Percentiles rank a stretch among this genome's conserved stretches.
Evolutionary conservation across 2,329 filamentous ascomycete genomes (phyloP).

Genomic region (Pseudomassariella vexata): DNA sequence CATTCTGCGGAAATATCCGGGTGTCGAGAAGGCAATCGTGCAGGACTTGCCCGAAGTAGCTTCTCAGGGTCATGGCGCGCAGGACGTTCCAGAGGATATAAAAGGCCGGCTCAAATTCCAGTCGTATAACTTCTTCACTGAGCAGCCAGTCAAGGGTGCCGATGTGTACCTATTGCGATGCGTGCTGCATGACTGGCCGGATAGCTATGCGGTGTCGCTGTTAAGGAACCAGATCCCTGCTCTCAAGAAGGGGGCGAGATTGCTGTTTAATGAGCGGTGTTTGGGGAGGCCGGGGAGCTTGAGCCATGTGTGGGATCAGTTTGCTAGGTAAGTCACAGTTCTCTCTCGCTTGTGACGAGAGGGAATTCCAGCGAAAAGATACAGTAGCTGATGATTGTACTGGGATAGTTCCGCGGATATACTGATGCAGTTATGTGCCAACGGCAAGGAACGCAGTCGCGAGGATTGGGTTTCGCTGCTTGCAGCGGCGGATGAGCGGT

Average conservation of each 20-base stretch:
- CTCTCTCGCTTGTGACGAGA: no score
- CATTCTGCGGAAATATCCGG: constrained; percentile 6
- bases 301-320: constrained; percentile 7
- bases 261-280: constrained; percentile 13
- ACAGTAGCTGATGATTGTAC: no score
- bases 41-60: constrained; percentile 10
- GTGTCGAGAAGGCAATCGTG: constrained; percentile 10
- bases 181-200: constrained; percentile 14
- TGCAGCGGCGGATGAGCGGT: constrained; percentile 8
- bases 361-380: no score
- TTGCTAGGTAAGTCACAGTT: constrained; percentile 5
- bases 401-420: constrained; percentile 11
- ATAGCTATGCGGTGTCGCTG: constrained; percentile 10
- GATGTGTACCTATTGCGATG: constrained; percentile 13
- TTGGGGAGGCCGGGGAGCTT: constrained; percentile 4
- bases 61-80: constrained; percentile 1
- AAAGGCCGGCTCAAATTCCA: constrained; percentile 7
- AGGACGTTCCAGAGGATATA: background rate
- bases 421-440: constrained; percentile 10
- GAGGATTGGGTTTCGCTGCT: constrained; percentile 11
- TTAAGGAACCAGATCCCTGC: constrained; percentile 11
- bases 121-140: constrained; percentile 11
- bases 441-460: constrained; percentile 10
- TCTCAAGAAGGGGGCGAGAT: constrained; percentile 10
- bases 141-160: constrained; percentile 8